phyloP scores from a whole-genome alignment of 352 stramenopile species.

The Phytophthora fragariae region DNA sequence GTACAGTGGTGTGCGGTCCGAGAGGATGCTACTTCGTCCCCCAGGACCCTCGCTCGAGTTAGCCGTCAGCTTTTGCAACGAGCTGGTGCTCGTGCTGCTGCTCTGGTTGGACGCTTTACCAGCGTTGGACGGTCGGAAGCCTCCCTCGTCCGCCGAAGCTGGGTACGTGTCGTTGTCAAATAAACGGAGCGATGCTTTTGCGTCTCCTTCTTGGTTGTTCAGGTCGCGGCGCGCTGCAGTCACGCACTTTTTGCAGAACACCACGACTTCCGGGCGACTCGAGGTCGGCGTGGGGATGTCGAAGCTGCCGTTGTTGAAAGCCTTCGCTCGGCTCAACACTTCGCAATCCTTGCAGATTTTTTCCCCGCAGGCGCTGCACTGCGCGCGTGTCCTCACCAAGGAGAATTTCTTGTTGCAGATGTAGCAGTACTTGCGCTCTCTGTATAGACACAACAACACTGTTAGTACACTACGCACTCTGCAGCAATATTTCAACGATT shows the following conservation, averaged over 20 bases:
- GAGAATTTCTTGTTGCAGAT: slow-evolving; percentile 84
- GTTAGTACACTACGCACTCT: too few relatives aligned
- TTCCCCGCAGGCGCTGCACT: slow-evolving; percentile 76
- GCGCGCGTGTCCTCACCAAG: slow-evolving; percentile 60
- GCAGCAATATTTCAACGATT: slow-evolving; percentile 7
- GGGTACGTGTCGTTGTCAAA: slow-evolving; percentile 50
- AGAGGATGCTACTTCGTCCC: slow-evolving; percentile 19
- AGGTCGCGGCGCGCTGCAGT: slow-evolving; percentile 51
- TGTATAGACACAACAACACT: slow-evolving; percentile 12
- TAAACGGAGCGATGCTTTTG: slow-evolving; percentile 29
- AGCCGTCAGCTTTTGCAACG: slow-evolving; percentile 32
- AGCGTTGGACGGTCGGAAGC: slow-evolving; percentile 30
- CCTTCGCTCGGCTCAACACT: slow-evolving; percentile 57
- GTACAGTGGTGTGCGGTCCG: slow-evolving; percentile 32
- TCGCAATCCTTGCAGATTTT: slow-evolving; percentile 79
- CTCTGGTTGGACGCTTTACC: slow-evolving; percentile 58
- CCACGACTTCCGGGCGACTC: slow-evolving; percentile 45
- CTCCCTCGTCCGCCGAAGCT: slow-evolving; percentile 29
- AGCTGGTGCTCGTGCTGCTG: slow-evolving; percentile 51
- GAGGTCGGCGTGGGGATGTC: slow-evolving; percentile 40
- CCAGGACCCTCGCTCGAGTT: slow-evolving; percentile 17
- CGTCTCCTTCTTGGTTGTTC: slow-evolving; percentile 39
- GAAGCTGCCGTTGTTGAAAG: slow-evolving; percentile 55
- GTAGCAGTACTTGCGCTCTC: slow-evolving; percentile 67
- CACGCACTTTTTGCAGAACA: slow-evolving; percentile 74